Base-by-base conservation (phyloP, 2,329 filamentous ascomycete genomes). In the Cryphonectria radicalis region DNA sequence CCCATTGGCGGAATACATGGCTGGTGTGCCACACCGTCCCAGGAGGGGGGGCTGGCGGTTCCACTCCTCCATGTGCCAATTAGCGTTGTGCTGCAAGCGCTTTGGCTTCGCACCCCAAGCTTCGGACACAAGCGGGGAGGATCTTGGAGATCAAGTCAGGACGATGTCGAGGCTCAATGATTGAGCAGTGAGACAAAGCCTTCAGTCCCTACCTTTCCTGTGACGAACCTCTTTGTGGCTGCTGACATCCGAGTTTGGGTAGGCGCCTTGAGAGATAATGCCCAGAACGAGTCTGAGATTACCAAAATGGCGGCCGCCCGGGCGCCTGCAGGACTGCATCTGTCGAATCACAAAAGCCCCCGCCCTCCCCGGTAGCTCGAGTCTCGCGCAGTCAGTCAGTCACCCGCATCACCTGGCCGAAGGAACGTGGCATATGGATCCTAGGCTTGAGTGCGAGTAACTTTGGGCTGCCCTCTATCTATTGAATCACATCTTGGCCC, bases 1-100 rank as follows among this genome's bases (percentile, higher is more conserved):
- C 43, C 66, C 53, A 72, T 70, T 72, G 68, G 71, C 35, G 42
- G 17, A 59, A n/a, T 2, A 43, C 35, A 50, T 67, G 50, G 43
- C 37, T 69, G 68, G 68, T 60, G 50, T 70, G 62, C 68, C 68
- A 70, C 68, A 66, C 50, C 35, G 19, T 22, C 64, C 67, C 35
- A 40, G 10, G 14, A 40, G 19, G 14, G 22, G 22, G 13, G 55
- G 25, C 55, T 57, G 25, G 55, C 32, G 59, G 60, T 50, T 69
- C 59, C 71, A 37, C 46, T 37, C 43, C 37, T 59, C 68, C 68
- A 55, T 64, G 65, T 67, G 67, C 72, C 72, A 73, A 73, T 73
- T 69, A 66, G 66, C 57, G 59, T 71, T 50, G 53, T 71, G 50
- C 63, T 73, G 69, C 69, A 73, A 73, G 72, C 72, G 72, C 72